phyloP scores from a whole-genome alignment of 140 eudicot genomes.

The Flaveria floridana region DNA sequence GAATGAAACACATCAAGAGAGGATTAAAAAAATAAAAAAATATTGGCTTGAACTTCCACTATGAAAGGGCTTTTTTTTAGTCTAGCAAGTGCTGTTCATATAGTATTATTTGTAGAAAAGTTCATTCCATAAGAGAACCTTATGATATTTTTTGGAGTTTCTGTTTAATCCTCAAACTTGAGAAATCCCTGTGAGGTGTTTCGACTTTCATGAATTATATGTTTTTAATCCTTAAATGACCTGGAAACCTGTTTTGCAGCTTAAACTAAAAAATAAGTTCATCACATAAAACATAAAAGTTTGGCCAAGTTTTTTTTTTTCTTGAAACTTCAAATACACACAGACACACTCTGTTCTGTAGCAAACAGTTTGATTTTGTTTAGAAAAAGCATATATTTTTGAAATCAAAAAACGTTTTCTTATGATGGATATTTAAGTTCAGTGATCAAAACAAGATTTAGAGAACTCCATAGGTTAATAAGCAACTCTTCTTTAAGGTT shows the following conservation, averaged over 20 bases:
- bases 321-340: neutral
- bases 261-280: slow-evolving; percentile 7
- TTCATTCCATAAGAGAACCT: neutral
- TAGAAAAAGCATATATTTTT: neutral
- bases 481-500: neutral
- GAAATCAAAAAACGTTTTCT: neutral
- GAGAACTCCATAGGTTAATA: neutral
- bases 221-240: slow-evolving; percentile 1
- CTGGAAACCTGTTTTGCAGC: slow-evolving; percentile 19
- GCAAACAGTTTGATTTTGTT: slow-evolving; percentile 1
- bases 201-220: neutral
- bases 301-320: neutral
- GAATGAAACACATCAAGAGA: slow-evolving; percentile 5
- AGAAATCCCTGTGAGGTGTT: neutral
- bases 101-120: neutral
- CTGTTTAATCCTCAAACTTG: neutral
- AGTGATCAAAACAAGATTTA: neutral
- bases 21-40: slow-evolving; percentile 9
- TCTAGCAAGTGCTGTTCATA: neutral
- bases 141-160: neutral
- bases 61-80: slow-evolving; percentile 9
- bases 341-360: neutral
- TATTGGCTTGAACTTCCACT: slow-evolving; percentile 25
- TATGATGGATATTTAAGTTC: neutral
- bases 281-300: slow-evolving; percentile 12